Evolutionary conservation across 1,284 basidiomycete genomes (phyloP).

Genomic region (Sanguinoderma infundibulare): DNA sequence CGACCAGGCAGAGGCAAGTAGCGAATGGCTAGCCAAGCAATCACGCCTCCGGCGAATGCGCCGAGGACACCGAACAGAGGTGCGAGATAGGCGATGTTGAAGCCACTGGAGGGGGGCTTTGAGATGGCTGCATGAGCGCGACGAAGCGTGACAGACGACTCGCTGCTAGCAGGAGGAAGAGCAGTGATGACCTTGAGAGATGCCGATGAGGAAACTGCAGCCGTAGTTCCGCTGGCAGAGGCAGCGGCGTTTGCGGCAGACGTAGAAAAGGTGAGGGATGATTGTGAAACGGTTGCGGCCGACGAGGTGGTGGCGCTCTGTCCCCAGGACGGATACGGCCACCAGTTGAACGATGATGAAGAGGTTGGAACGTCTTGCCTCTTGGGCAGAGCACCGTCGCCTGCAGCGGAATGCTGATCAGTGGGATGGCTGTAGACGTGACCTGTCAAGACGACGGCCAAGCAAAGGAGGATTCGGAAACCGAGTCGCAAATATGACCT

Average conservation of each 20-base stretch:
- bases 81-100: constrained; percentile 43
- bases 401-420: neutral
- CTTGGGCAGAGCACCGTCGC: neutral
- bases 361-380: constrained; percentile 12
- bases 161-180: constrained; percentile 41
- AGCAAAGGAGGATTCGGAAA: neutral
- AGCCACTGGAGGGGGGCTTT: constrained; percentile 6
- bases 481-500: neutral
- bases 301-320: neutral
- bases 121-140: constrained; percentile 20
- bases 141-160: constrained; percentile 30
- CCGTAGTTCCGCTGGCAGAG: neutral
- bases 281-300: neutral
- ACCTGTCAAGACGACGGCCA: neutral
- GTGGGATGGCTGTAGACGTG: constrained; percentile 3
- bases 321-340: constrained; percentile 28
- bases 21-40: constrained; percentile 31
- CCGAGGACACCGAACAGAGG: constrained; percentile 46
- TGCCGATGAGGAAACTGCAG: neutral
- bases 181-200: constrained; percentile 41
- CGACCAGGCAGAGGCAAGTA: constrained; percentile 20
- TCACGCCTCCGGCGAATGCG: constrained; percentile 38
- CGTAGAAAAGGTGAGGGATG: neutral
- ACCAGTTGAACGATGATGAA: constrained; percentile 29
- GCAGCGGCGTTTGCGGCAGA: neutral